A percentile compares a stretch with the other conserved stretches of the same genome.
Conservation (phyloP, 345 rosid species). For the Lumnitzera littorea region DNA sequence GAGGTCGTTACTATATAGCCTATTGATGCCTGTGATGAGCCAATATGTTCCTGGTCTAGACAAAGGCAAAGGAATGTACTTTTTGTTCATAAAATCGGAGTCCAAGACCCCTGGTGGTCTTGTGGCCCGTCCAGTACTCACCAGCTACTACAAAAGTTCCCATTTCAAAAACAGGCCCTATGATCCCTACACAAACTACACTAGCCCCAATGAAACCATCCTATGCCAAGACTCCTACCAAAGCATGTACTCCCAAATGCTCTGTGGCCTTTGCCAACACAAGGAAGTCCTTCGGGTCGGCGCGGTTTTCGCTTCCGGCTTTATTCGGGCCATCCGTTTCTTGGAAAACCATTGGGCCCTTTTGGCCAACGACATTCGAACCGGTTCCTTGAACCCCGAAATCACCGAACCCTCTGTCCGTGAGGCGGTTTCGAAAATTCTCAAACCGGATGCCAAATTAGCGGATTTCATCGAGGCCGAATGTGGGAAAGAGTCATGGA, state of each 20-base stretch:
- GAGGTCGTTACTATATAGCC: constrained; percentile 56
- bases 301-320: constrained; percentile 79
- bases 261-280: constrained; percentile 64
- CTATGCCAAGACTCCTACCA: constrained; percentile 73
- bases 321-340: constrained; percentile 69
- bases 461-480: constrained; percentile 48
- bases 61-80: constrained; percentile 77
- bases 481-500: constrained; percentile 54
- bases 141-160: constrained; percentile 67
- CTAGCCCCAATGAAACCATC: constrained; percentile 73
- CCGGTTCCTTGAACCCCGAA: constrained; percentile 39
- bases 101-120: constrained; percentile 65
- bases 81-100: constrained; percentile 66
- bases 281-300: constrained; percentile 70
- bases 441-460: constrained; percentile 54
- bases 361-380: constrained; percentile 40
- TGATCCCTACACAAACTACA: constrained; percentile 76
- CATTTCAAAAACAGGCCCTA: constrained; percentile 57
- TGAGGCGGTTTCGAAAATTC: constrained; percentile 50
- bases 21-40: constrained; percentile 76
- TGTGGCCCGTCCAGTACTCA: constrained; percentile 64
- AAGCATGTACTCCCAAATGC: constrained; percentile 75
- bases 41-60: constrained; percentile 62
- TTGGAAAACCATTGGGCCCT: constrained; percentile 62
- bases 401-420: constrained; percentile 51